Percentiles rank a stretch among this genome's conserved stretches.
These are phyloP conservation scores for Pichia sp. DNA, from an alignment of 1,139 yeast species.

Conservation along the genomic window DNA sequence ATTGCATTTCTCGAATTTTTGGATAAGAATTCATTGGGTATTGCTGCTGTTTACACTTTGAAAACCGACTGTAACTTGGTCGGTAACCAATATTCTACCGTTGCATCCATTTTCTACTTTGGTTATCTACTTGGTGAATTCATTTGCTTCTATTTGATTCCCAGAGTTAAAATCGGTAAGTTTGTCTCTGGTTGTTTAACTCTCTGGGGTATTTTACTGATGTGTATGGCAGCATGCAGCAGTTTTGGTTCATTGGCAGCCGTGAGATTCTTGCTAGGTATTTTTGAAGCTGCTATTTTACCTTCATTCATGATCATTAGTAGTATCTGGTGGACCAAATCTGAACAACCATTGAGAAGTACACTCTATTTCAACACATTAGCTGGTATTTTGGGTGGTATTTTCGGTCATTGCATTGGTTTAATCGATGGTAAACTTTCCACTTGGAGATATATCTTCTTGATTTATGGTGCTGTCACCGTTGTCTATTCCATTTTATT, in stretches of 20 bases:
- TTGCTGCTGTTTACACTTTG: constrained; percentile 23
- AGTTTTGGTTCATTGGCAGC: constrained; percentile 37
- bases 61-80: background rate
- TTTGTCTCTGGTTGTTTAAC: constrained; percentile 19
- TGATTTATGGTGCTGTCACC: constrained; percentile 49
- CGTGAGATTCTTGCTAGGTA: constrained; percentile 37
- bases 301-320: constrained; percentile 34
- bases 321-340: constrained; percentile 32
- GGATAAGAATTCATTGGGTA: constrained; percentile 25
- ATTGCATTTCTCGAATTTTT: constrained; percentile 21
- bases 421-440: constrained; percentile 25
- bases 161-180: constrained; percentile 23
- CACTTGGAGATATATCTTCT: constrained; percentile 50
- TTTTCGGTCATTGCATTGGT: constrained; percentile 26
- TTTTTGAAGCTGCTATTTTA: constrained; percentile 33
- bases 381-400: constrained; percentile 25
- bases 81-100: constrained; percentile 9
- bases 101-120: constrained; percentile 55
- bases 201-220: constrained; percentile 24
- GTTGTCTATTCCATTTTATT: constrained; percentile 49
- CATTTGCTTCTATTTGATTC: constrained; percentile 18
- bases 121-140: constrained; percentile 42
- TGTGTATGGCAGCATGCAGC: constrained; percentile 33
- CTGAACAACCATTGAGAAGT: constrained; percentile 26
- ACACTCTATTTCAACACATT: constrained; percentile 29